Conservation (phyloP, 345 rosid species). For the Acer saccharum region DNA sequence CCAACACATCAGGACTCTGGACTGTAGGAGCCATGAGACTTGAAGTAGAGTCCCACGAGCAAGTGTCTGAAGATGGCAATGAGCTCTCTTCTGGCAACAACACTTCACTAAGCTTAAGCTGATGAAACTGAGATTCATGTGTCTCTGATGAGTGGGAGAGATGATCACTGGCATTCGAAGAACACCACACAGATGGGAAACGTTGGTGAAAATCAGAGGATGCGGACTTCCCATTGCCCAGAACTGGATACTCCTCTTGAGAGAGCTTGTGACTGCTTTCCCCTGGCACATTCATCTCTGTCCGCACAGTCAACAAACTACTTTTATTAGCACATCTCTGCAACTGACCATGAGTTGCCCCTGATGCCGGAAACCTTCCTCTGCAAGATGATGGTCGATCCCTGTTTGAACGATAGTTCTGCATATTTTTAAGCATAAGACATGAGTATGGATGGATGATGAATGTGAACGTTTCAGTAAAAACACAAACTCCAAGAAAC, state of each 20-base stretch:
- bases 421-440: slow-evolving; percentile 10
- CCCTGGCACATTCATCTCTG: slow-evolving; percentile 4
- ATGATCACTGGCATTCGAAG: slow-evolving; percentile 18
- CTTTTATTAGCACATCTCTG: slow-evolving; percentile 7
- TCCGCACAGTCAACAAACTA: slow-evolving; percentile 14
- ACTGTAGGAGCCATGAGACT: slow-evolving; percentile 6
- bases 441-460: neutral
- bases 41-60: slow-evolving; percentile 10
- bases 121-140: slow-evolving; percentile 14
- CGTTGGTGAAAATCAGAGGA: slow-evolving; percentile 2
- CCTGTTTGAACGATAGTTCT: slow-evolving; percentile 18
- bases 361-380: slow-evolving; percentile 14
- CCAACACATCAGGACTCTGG: neutral
- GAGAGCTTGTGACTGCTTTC: slow-evolving; percentile 19
- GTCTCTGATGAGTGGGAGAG: neutral
- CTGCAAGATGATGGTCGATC: slow-evolving; percentile 15
- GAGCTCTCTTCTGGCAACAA: slow-evolving; percentile 1
- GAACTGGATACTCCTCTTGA: slow-evolving; percentile 32
- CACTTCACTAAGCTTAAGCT: neutral
- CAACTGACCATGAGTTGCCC: slow-evolving; percentile 8
- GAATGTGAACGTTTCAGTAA: neutral
- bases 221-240: slow-evolving; percentile 24
- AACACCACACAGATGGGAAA: slow-evolving; percentile 23
- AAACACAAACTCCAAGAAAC: neutral
- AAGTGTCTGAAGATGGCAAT: neutral